Percentiles rank a stretch among this genome's conserved stretches.
These are phyloP conservation scores for Buxus sempervirens DNA, from an alignment of 164 flowering plant genomes.

Conservation along the genomic window DNA sequence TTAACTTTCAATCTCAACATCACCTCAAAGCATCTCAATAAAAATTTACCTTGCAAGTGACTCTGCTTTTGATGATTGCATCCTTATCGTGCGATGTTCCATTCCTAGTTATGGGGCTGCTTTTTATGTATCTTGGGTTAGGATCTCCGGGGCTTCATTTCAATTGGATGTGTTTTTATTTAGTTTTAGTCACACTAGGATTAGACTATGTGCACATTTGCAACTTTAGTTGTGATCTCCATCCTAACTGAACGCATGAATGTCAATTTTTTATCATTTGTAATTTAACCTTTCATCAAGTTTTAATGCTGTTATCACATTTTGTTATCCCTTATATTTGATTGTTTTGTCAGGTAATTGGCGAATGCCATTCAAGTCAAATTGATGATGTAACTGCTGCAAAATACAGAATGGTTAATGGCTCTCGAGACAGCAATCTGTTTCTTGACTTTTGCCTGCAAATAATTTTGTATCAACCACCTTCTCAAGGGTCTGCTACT, in stretches of 20 bases:
- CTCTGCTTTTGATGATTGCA: no score
- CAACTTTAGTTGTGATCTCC: no score
- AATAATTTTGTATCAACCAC: conserved; percentile 63
- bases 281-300: not conserved
- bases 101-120: no score
- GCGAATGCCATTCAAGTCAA: conserved; percentile 71
- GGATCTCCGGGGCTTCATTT: no score
- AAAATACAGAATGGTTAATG: conserved; percentile 46
- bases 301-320: not conserved
- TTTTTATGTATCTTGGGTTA: no score
- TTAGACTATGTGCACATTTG: no score
- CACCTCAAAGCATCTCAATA: no score
- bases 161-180: no score
- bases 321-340: not conserved
- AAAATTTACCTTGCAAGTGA: no score
- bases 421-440: conserved; percentile 45
- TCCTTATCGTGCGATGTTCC: no score
- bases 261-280: not conserved
- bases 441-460: conserved; percentile 89
- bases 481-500: conserved; percentile 60
- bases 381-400: conserved; percentile 54
- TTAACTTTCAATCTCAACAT: no score
- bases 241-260: not conserved
- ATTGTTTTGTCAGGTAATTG: conserved; percentile 64
- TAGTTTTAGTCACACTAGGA: no score